Evolutionary conservation across 78 protist genomes (phyloP).

Genomic region (Parvularia atlantis): DNA sequence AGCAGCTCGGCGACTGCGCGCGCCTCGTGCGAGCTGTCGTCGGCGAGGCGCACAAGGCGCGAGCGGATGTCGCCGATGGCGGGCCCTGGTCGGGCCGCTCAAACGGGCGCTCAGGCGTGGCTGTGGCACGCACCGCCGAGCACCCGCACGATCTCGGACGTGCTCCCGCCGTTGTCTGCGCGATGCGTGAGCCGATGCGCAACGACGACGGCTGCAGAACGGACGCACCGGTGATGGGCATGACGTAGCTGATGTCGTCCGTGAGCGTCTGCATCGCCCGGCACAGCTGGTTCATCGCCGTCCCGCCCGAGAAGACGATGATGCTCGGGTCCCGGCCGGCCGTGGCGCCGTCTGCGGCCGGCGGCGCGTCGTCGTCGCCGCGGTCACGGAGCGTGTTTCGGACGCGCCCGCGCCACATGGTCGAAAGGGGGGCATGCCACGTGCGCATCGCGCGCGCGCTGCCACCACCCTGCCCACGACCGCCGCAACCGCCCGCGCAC

Average conservation of each 20-base stretch:
- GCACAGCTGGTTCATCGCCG: background rate
- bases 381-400: no score
- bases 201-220: background rate
- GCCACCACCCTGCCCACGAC: no score
- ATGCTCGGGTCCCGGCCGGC: background rate
- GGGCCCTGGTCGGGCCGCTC: no score
- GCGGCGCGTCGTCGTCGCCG: no score
- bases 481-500: no score
- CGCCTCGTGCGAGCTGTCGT: background rate
- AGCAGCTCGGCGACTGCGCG: background rate
- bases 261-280: background rate
- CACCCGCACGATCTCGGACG: conserved; percentile 2
- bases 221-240: background rate
- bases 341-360: no score
- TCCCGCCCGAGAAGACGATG: background rate
- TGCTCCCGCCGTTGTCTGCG: conserved; percentile 1
- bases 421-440: no score
- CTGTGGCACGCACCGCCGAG: no score
- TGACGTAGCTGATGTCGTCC: background rate
- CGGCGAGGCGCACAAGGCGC: background rate
- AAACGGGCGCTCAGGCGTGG: no score
- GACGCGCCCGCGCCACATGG: no score
- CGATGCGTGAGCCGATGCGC: background rate
- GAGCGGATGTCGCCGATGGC: conserved; percentile 1
- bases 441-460: no score